A percentile compares a stretch with the other conserved stretches of the same genome.
phyloP scores from a whole-genome alignment of 1,284 basidiomycete genomes.

The Sparassis latifolia region DNA sequence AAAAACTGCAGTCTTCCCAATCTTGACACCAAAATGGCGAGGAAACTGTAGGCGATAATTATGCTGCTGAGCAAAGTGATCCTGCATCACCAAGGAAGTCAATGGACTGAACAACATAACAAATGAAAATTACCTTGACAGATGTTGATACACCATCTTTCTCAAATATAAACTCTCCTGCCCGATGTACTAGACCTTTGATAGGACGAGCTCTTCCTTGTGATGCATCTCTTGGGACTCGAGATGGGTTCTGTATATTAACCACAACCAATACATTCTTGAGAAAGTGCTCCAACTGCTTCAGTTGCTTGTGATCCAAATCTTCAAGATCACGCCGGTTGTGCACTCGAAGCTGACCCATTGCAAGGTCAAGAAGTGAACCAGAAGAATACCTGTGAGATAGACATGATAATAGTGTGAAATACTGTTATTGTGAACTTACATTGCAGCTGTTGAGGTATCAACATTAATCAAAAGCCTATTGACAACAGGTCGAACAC shows the following conservation, averaged over 20 bases:
- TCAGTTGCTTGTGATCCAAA: conserved; percentile 12
- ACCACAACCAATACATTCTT: conserved; percentile 25
- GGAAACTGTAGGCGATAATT: conserved; percentile 27
- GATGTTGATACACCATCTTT: conserved; percentile 26
- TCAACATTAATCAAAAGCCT: conserved; percentile 21
- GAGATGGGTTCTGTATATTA: not conserved
- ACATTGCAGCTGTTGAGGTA: conserved; percentile 16
- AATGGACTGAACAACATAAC: not conserved
- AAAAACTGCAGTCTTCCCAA: conserved; percentile 28
- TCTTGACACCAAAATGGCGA: conserved; percentile 31
- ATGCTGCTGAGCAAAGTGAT: conserved; percentile 30
- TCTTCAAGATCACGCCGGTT: conserved; percentile 18
- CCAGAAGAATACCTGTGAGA: conserved; percentile 28
- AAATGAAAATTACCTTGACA: conserved; percentile 24
- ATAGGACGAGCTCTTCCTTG: conserved; percentile 15
- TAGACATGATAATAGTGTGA: not conserved
- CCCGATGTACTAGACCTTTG: conserved; percentile 15
- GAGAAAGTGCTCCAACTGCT: conserved; percentile 26
- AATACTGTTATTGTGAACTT: not conserved
- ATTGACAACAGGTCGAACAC: conserved; percentile 15
- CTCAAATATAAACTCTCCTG: conserved; percentile 24
- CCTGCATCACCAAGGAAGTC: conserved; percentile 15
- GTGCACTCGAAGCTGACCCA: conserved; percentile 15
- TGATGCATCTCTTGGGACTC: not conserved
- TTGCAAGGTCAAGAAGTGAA: conserved; percentile 20